phyloP scores from a whole-genome alignment of 805 yeast genomes.

The Lipomyces anomalus region DNA sequence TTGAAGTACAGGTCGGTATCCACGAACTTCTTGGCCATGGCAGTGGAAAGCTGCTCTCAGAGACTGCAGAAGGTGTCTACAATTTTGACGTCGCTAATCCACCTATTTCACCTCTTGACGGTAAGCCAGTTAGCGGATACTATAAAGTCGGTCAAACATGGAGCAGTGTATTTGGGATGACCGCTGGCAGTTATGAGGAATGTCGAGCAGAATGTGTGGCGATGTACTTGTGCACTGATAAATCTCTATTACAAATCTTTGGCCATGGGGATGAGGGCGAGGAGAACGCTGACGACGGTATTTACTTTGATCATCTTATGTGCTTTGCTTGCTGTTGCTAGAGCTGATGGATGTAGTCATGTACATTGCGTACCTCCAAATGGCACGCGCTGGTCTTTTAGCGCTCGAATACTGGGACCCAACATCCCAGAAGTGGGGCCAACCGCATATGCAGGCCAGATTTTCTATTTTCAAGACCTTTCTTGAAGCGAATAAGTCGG shows the following conservation, averaged over 20 bases:
- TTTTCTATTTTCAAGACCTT: constrained; percentile 76
- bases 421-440: constrained; percentile 77
- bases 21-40: constrained; percentile 92
- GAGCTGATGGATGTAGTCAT: too few species aligned
- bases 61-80: constrained; percentile 55
- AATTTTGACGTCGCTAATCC: constrained; percentile 65
- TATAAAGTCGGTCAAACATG: constrained; percentile 82
- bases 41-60: constrained; percentile 69
- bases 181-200: constrained; percentile 86
- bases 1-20: constrained; percentile 90
- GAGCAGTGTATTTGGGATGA: constrained; percentile 78
- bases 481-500: constrained; percentile 44
- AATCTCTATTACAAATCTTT: constrained; percentile 63
- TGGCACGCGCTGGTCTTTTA: constrained; percentile 83
- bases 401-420: constrained; percentile 90
- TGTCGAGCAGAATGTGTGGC: constrained; percentile 92
- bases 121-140: constrained; percentile 58
- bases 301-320: too few species aligned
- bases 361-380: constrained; percentile 63
- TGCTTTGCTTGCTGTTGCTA: too few species aligned
- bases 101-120: constrained; percentile 53
- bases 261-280: constrained; percentile 54
- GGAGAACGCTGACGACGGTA: constrained; percentile 46
- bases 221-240: constrained; percentile 66
- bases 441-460: constrained; percentile 91